Evolutionary conservation across 495 filamentous ascomycete species (phyloP).

Genomic region (Aspergillus cavernicola): DNA sequence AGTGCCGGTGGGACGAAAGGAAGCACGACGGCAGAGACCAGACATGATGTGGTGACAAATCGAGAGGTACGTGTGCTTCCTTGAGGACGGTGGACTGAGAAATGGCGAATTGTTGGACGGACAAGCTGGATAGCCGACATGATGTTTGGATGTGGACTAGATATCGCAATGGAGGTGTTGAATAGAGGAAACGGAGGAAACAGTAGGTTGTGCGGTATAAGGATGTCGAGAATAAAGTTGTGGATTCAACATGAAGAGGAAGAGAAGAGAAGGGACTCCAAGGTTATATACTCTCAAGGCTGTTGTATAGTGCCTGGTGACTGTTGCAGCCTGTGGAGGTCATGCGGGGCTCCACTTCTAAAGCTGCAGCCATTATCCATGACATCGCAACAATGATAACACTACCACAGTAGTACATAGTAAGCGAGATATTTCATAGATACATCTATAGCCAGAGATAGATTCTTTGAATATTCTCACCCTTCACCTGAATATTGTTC

Average conservation of each 20-base stretch:
- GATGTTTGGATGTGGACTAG: conserved; percentile 22
- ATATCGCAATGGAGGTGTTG: not conserved
- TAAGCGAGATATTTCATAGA: no score
- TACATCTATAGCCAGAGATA: no score
- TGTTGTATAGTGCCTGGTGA: not conserved
- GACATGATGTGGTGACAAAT: conserved; percentile 37
- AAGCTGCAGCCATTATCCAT: not conserved
- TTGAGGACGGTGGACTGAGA: conserved; percentile 41
- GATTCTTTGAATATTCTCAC: no score
- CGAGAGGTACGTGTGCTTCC: conserved; percentile 37
- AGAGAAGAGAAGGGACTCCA: not conserved
- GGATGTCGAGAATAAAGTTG: not conserved
- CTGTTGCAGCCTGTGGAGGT: not conserved
- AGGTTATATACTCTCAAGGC: not conserved
- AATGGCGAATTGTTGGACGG: conserved; percentile 42
- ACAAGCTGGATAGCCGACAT: conserved; percentile 27
- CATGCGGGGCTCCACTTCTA: conserved; percentile 8
- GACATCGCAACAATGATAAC: no score
- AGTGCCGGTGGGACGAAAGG: conserved; percentile 46
- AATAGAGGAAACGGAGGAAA: not conserved
- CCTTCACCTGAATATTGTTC: no score
- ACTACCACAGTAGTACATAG: no score
- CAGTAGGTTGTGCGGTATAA: not conserved
- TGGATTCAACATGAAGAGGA: not conserved
- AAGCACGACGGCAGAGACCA: conserved; percentile 40